Evolutionary conservation across 768 basidiomycete species (phyloP), one percentile per base, ranked within the genome.

Genomic region (Auriscalpium orientale): DNA sequence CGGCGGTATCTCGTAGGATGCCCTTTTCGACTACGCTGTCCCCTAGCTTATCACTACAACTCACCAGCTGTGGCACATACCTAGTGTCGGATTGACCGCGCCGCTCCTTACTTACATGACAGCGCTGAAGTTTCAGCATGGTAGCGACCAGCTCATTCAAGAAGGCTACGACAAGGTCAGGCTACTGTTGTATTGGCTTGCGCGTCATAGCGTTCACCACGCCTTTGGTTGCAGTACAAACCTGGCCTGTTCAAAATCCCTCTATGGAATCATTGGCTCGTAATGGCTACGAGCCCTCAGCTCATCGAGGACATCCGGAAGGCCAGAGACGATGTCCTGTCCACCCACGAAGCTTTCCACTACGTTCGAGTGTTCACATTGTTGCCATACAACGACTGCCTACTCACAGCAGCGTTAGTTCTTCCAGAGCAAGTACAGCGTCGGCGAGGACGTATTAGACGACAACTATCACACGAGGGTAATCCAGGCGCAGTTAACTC

Each of bases 391-490:
- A 28, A 28, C 28, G 28, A 28, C 4, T 28, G 28, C 7, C 6
- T 4, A 43, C 40, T 43, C 40, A 43, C 18, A 4, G 40, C 13
- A 18, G 6, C 6, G 6, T 1, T 36, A 81, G 79, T 22, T 56
- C 1, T 8, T 78, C 10, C 71, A 74, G n/a, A 48, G 63, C 5
- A 63, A 69, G 1, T 71, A 78, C 57, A 76, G 75, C 0, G 28
- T 82, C 0, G 74, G 74, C 0, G 59, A 61, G 1, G 62, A 70
- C 36, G 54, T 74, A 13, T 40, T 57, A 8, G 35, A 65, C 1
- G 65, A 72, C 56, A 51, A 51, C 3, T 75, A 72, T 47, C 73
- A 74, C 46, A 46, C 66, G 21, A 40, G 55, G 2, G 51, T 74
- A 20, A 37, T 73, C 8, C 68, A 66, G 12, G 53, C 66, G 0